Evolutionary conservation across 108 stramenopile species (phyloP).

Genomic region (Schizochytrium sp.): DNA sequence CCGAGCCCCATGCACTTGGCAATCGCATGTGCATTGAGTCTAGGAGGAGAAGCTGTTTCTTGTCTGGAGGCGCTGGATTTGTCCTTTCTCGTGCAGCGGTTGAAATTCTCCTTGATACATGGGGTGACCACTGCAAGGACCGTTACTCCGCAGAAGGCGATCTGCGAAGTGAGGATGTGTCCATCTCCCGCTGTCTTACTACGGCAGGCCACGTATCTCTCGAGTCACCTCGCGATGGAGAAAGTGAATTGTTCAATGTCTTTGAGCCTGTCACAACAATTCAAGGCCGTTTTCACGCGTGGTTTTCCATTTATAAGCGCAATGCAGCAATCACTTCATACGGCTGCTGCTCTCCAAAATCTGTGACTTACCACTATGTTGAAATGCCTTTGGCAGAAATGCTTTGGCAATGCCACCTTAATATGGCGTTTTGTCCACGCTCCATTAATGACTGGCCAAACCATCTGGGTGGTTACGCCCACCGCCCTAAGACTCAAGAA

Average conservation of each 20-base stretch:
- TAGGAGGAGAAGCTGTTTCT: not conserved
- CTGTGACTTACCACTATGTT: slow-evolving; percentile 27
- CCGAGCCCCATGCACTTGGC: not conserved
- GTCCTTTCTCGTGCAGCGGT: not conserved
- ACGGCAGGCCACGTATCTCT: not conserved
- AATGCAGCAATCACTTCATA: not conserved
- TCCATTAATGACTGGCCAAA: not conserved
- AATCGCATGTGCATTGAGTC: not conserved
- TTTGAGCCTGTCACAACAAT: slow-evolving; percentile 1
- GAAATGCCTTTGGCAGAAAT: not conserved
- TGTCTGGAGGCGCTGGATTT: slow-evolving; percentile 53
- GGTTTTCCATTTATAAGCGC: not conserved
- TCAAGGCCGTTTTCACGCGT: not conserved
- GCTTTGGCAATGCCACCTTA: not conserved
- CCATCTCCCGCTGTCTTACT: not conserved
- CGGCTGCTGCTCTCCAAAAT: not conserved
- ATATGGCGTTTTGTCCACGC: not conserved
- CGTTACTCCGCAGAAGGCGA: no score
- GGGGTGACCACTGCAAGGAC: not conserved
- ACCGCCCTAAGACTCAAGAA: not conserved
- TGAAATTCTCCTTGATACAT: not conserved
- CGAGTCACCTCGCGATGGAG: not conserved
- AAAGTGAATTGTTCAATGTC: not conserved
- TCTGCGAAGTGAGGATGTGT: slow-evolving; percentile 21
- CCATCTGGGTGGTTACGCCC: not conserved